Evolutionary conservation across 805 yeast species (phyloP).

Genomic region (Saccharomycopsis schoenii): DNA sequence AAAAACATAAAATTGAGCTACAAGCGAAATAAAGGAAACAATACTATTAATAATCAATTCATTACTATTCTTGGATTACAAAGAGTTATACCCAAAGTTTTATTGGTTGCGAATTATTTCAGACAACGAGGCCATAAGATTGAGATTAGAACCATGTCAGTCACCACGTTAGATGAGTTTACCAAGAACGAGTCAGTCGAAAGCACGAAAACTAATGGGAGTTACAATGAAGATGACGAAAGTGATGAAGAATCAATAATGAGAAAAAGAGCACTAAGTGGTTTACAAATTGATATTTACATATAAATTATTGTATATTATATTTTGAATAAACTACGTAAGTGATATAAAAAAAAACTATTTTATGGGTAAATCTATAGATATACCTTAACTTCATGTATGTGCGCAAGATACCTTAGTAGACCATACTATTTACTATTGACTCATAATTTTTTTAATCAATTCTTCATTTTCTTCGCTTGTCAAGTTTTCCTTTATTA

Average conservation of each 20-base stretch:
- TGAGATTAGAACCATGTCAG: slow-evolving; percentile 53
- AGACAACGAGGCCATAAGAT: slow-evolving; percentile 42
- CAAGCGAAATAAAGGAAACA: slow-evolving; percentile 23
- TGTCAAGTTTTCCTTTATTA: slow-evolving; percentile 25
- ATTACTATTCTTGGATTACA: slow-evolving; percentile 72
- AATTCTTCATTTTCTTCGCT: slow-evolving; percentile 19
- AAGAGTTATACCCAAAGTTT: slow-evolving; percentile 49
- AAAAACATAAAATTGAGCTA: slow-evolving; percentile 32
- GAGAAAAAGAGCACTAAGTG: slow-evolving; percentile 6
- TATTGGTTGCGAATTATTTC: slow-evolving; percentile 55
- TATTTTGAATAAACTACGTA: too few species aligned
- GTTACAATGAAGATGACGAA: slow-evolving; percentile 2
- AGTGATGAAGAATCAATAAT: slow-evolving; percentile 7
- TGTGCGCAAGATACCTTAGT: neutral
- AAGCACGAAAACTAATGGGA: neutral
- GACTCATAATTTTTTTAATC: neutral
- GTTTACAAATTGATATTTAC: slow-evolving; percentile 9
- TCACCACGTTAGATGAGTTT: slow-evolving; percentile 67
- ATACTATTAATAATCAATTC: slow-evolving; percentile 26
- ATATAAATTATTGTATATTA: neutral
- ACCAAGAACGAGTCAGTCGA: neutral
- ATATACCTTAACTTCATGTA: neutral
- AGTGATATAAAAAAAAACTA: too few species aligned
- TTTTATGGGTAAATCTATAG: neutral
- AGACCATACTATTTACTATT: neutral